A percentile compares a stretch with the other conserved stretches of the same genome.
Evolutionary conservation across 2,329 filamentous ascomycete genomes (phyloP).

Genomic region (Colletotrichum costaricense): DNA sequence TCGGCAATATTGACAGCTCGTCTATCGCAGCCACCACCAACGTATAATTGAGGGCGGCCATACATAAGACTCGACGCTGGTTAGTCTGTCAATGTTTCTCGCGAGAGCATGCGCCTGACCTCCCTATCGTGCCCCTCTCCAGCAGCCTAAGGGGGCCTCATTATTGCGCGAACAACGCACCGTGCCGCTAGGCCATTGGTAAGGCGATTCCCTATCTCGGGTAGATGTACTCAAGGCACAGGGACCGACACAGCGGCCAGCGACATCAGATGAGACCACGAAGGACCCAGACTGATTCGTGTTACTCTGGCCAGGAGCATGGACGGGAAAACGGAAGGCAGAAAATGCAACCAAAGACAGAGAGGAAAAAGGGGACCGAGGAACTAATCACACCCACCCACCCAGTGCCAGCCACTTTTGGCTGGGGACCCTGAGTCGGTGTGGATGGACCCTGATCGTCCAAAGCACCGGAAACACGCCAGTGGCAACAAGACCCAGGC

Average conservation of each 20-base stretch:
- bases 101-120: no score
- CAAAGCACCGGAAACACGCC: conserved; percentile 27
- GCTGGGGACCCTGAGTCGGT: not conserved
- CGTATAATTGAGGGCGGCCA: not conserved
- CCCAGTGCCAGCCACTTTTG: not conserved
- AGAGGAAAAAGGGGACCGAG: not conserved
- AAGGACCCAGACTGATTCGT: conserved; percentile 14
- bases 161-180: no score
- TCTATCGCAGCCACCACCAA: not conserved
- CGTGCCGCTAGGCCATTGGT: not conserved
- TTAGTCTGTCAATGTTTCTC: no score
- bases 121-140: no score
- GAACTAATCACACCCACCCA: no score
- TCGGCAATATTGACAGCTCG: conserved; percentile 9
- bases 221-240: conserved; percentile 4
- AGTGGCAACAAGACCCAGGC: conserved; percentile 18
- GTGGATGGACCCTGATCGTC: conserved; percentile 36
- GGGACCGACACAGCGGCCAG: not conserved
- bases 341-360: not conserved
- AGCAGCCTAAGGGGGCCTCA: no score
- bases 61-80: not conserved
- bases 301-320: not conserved
- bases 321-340: not conserved
- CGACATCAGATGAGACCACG: not conserved
- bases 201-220: not conserved